Percentiles rank a stretch among this genome's conserved stretches.
phyloP scores from a whole-genome alignment of 176 grass and related monocot genomes.

The Echinochloa phyllopogon region DNA sequence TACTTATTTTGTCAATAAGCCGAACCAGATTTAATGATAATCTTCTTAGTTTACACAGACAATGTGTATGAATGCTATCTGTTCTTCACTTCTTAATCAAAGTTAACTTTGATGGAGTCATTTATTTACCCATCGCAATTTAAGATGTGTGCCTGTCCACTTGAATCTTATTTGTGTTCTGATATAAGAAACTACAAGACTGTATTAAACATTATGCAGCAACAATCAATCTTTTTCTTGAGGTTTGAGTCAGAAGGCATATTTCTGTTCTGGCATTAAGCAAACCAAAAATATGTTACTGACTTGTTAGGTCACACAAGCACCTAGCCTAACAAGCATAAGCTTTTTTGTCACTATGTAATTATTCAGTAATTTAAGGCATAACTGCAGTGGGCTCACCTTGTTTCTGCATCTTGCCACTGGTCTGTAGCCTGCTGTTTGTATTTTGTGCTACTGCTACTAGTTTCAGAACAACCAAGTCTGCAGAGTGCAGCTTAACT shows the following conservation, averaged over 20 bases:
- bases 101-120: background rate
- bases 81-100: conserved; percentile 9
- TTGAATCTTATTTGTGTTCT: background rate
- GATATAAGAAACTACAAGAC: conserved; percentile 18
- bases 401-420: background rate
- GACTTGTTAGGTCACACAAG: background rate
- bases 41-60: background rate
- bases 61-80: background rate
- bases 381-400: background rate
- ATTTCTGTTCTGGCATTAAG: background rate
- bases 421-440: conserved; percentile 3
- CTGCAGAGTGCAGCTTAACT: conserved; percentile 32
- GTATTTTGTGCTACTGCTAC: conserved; percentile 13
- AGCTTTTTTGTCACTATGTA: background rate
- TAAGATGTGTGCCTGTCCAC: conserved; percentile 5
- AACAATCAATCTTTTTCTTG: conserved; percentile 16
- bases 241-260: conserved; percentile 6
- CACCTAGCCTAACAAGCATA: background rate
- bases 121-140: conserved; percentile 17
- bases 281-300: background rate
- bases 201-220: conserved; percentile 10
- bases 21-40: background rate
- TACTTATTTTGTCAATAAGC: conserved; percentile 9
- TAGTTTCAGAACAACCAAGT: conserved; percentile 18
- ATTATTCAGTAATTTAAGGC: background rate